Conservation (phyloP, 148 eudicot genomes). For the Oxyria digyna region DNA sequence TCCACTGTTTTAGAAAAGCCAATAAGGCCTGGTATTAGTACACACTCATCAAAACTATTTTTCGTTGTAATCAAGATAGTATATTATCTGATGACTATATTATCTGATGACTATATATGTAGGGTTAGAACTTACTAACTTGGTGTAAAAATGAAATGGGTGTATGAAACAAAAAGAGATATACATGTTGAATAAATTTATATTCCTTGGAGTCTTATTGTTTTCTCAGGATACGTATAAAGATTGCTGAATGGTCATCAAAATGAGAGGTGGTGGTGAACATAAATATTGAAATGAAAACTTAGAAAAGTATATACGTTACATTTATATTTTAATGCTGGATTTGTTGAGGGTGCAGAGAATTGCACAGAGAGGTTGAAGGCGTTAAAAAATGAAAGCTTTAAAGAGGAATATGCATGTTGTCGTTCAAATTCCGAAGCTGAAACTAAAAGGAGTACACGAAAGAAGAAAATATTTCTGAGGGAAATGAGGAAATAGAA, state of each 20-base stretch:
- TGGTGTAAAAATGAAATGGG: not conserved
- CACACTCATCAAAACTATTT: too few species aligned
- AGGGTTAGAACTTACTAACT: not conserved
- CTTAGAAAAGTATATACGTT: too few species aligned
- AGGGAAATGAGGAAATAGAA: not conserved
- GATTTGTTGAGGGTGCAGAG: slow-evolving; percentile 1
- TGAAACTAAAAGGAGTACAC: not conserved
- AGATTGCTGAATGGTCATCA: not conserved
- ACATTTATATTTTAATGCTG: not conserved
- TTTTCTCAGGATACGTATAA: not conserved
- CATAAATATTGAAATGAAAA: not conserved
- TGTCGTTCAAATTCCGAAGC: not conserved
- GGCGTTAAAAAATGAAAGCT: not conserved
- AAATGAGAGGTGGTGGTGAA: slow-evolving; percentile 4
- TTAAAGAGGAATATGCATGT: not conserved
- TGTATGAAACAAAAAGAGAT: too few species aligned
- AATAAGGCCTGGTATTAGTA: too few species aligned
- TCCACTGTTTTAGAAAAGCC: too few species aligned
- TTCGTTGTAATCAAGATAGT: too few species aligned
- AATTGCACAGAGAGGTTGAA: not conserved
- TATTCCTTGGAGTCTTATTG: not conserved
- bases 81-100: too few species aligned
- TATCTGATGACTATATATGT: too few species aligned
- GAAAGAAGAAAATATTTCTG: not conserved
- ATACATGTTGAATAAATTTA: not conserved